phyloP scores from a whole-genome alignment of 495 filamentous ascomycete species.

The Glonium stellatum region DNA sequence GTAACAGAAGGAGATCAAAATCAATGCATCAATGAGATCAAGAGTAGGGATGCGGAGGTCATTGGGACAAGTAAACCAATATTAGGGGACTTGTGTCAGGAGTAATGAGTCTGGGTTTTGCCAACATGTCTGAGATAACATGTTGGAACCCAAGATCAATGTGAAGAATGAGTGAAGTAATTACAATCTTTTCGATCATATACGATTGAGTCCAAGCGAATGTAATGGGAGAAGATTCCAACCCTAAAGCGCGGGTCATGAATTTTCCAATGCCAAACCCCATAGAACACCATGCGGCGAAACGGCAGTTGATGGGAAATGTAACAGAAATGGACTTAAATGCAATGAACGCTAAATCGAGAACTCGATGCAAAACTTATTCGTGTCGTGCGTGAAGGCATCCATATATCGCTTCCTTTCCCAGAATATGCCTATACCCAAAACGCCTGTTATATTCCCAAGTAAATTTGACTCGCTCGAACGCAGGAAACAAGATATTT shows the following conservation, averaged over 20 bases:
- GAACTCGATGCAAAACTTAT: slow-evolving; percentile 8
- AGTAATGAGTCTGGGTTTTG: neutral
- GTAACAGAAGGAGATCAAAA: too few species aligned
- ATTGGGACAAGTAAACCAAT: neutral
- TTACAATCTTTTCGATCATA: neutral
- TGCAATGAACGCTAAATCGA: slow-evolving; percentile 9
- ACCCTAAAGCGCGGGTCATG: neutral
- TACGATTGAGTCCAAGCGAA: neutral
- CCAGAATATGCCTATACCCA: slow-evolving; percentile 4
- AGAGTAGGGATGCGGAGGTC: too few species aligned
- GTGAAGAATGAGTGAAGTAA: neutral
- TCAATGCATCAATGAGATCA: too few species aligned
- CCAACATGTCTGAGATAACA: neutral
- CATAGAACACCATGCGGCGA: neutral
- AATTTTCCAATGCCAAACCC: neutral
- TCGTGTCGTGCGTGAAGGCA: slow-evolving; percentile 21
- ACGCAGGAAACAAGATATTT: slow-evolving; percentile 19
- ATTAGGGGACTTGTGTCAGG: neutral
- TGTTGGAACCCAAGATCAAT: neutral
- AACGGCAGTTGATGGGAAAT: neutral
- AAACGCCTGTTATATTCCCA: slow-evolving; percentile 15
- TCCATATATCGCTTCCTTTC: slow-evolving; percentile 9
- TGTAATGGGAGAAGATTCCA: neutral
- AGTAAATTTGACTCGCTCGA: slow-evolving; percentile 25
- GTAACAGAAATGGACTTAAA: slow-evolving; percentile 4